Evolutionary conservation across 192 early-diverging fungal genomes (phyloP).

Genomic region (Rhizophagus clarus): DNA sequence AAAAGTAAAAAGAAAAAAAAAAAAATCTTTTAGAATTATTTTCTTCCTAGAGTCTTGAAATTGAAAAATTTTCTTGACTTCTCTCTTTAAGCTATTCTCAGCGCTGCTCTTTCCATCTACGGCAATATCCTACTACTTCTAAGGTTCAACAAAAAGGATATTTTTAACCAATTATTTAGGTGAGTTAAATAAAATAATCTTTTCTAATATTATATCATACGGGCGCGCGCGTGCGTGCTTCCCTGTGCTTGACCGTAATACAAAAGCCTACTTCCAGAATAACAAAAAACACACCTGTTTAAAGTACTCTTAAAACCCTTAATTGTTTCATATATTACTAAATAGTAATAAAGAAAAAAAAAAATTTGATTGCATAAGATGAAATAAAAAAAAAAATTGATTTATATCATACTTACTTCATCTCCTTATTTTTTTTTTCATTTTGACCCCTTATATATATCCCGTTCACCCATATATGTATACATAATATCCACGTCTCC

Average conservation of each 20-base stretch:
- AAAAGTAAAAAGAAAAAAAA: no score
- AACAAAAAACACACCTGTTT: background rate
- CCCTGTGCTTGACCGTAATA: background rate
- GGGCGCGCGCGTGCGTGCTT: background rate
- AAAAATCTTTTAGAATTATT: no score
- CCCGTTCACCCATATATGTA: no score
- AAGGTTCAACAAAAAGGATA: no score
- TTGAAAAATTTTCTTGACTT: no score
- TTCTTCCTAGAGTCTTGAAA: no score
- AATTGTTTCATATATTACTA: constrained; percentile 1
- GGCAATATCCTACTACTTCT: no score
- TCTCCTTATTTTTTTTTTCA: background rate
- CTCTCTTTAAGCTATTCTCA: background rate
- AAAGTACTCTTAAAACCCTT: background rate
- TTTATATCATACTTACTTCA: background rate
- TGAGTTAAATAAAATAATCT: background rate
- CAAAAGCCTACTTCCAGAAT: background rate
- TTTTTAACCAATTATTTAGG: background rate
- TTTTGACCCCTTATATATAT: background rate
- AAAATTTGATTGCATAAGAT: background rate
- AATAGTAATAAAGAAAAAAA: background rate
- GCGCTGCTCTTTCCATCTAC: background rate
- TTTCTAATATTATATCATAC: background rate
- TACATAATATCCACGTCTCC: no score
- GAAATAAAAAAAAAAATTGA: background rate